phyloP scores from a whole-genome alignment of 345 rosid genomes.

The Aquilaria malaccensis region DNA sequence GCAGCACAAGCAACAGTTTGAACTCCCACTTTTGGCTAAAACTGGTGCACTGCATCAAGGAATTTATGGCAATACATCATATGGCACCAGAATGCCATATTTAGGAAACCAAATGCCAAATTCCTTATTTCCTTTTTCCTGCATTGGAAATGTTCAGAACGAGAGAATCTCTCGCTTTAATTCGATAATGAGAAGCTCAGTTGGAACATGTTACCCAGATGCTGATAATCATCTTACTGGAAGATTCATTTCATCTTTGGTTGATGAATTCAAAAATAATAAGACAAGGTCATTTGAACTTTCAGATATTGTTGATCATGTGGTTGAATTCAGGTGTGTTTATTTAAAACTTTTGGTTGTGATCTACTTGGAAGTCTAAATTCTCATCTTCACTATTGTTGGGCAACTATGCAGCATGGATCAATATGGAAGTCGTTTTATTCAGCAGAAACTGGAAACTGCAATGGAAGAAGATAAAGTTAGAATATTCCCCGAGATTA shows the following conservation, averaged over 20 bases:
- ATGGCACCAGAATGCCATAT: constrained; percentile 42
- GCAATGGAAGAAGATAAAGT: constrained; percentile 71
- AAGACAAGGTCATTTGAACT: constrained; percentile 71
- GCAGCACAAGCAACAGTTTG: constrained; percentile 62
- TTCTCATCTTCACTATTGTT: constrained; percentile 11
- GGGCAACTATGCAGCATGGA: constrained; percentile 59
- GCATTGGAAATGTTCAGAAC: constrained; percentile 50
- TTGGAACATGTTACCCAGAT: constrained; percentile 58
- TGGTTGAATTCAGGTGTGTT: constrained; percentile 82
- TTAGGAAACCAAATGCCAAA: constrained; percentile 38
- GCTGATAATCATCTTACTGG: constrained; percentile 42
- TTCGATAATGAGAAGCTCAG: constrained; percentile 52
- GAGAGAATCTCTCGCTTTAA: constrained; percentile 39
- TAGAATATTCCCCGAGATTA: constrained; percentile 72
- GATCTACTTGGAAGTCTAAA: constrained; percentile 5
- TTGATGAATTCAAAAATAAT: constrained; percentile 85
- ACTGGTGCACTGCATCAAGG: constrained; percentile 41
- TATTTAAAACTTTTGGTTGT: constrained; percentile 7
- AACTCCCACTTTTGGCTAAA: constrained; percentile 33
- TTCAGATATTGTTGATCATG: constrained; percentile 61
- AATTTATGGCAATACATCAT: constrained; percentile 41
- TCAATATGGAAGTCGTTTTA: constrained; percentile 95
- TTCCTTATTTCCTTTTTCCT: constrained; percentile 43
- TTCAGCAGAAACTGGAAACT: constrained; percentile 92
- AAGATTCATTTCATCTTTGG: constrained; percentile 42